Base-by-base conservation (phyloP, 305 asterid species). In the Fraxinus dipetala region DNA sequence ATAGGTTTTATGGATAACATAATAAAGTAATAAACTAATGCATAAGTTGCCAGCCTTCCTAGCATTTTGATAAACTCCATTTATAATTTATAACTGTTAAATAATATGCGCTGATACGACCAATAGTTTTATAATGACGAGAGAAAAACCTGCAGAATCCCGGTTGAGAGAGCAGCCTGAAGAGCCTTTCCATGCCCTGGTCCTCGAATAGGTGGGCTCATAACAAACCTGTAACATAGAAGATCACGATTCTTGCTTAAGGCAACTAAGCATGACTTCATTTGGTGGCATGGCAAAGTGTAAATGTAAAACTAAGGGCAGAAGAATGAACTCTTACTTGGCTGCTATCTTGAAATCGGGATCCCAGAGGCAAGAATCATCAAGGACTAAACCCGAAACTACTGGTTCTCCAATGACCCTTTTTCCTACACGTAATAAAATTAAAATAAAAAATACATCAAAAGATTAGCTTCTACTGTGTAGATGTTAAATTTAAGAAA, bases 201-300 rank as follows among this genome's bases (percentile, higher is more conserved):
- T 82, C 93, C 98, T 89, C 99, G 90, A 78, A 94, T 92, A 72
- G 99, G 99, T 77, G 99, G 99, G 82, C 98, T 96, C 99, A 94
- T 96, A 78, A 96, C 95, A 84, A 89, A 96, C 90, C 99, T 96
- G 89, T 31, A 84, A 76, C 56, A 77, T 10, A 26, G 76, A 75
- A 80, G 24, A 72, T 34, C 11, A 35, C 61, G 28, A 31, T 65
- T 36, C 34, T 45, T 24, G 7, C 32, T 48, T 79, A 69, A 69
- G 38, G 75, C 14, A 30, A 65, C 5, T 28, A 13, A 9, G 40
- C 65, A 31, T 24, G 38, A 78, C 70, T 75, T 75, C 72, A 72
- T 79, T 63, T 70, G 76, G 70, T 73, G 56, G 79, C 77, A 48
- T n/a, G 67, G 36, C 61, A 28, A 78, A 80, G 34, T 78, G 30